phyloP scores from a whole-genome alignment of 768 basidiomycete species.

The Lactarius sanguifluus region DNA sequence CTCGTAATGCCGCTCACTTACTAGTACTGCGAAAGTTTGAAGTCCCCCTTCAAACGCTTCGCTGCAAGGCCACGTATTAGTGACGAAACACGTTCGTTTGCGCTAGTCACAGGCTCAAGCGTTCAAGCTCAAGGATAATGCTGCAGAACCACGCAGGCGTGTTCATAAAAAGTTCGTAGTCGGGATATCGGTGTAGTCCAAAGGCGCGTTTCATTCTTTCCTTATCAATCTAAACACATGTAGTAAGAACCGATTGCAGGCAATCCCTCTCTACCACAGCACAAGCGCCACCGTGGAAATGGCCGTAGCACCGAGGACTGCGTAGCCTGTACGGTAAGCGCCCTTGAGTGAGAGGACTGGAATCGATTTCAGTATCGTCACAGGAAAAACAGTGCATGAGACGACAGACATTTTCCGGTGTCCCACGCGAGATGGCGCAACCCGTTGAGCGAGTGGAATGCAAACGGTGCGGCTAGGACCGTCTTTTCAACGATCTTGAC shows the following conservation, averaged over 20 bases:
- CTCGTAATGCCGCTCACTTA: too few species aligned
- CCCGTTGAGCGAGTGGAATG: constrained; percentile 90
- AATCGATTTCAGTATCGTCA: constrained; percentile 3
- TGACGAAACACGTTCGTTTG: background rate
- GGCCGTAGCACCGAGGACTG: constrained; percentile 76
- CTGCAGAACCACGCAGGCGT: background rate
- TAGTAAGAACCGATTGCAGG: background rate
- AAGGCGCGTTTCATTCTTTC: constrained; percentile 3
- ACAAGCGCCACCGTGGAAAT: constrained; percentile 70
- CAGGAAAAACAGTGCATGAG: constrained; percentile 1
- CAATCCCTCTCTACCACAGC: constrained; percentile 40
- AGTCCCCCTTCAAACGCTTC: background rate
- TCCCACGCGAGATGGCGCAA: constrained; percentile 92
- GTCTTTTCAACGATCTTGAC: constrained; percentile 77
- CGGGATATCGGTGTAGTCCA: background rate
- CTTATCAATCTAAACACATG: background rate
- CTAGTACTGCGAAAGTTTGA: too few species aligned
- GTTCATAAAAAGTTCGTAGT: background rate
- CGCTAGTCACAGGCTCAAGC: background rate
- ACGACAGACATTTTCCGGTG: constrained; percentile 73
- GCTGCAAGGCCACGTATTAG: background rate
- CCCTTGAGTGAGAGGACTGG: constrained; percentile 79
- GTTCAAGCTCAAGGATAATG: background rate
- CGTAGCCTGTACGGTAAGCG: constrained; percentile 79
- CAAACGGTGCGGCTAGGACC: constrained; percentile 81